Evolutionary conservation across 345 rosid genomes (phyloP), one percentile per base, ranked within the genome.

Genomic region (Geranium brycei): DNA sequence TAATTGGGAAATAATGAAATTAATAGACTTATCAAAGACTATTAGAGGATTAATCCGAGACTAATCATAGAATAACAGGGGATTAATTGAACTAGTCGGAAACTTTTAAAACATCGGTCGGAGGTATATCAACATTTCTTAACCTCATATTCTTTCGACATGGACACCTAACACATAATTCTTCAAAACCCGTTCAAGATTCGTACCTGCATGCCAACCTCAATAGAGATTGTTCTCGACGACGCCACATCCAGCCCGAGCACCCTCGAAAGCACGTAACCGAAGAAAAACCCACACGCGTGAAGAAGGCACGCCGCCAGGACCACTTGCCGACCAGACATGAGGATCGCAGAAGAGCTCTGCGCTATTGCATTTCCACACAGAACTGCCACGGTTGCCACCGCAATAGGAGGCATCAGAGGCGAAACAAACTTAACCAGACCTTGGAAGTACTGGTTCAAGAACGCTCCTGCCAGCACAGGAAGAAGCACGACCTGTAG

Each of bases 181-280:
- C 30, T 1, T 19, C 31, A 15, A 11, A 19, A 59, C 19, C 61
- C 28, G 10, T 17, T 59, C 32, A 19, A 59, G 31, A 58, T 28
- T 58, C 14, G 10, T 79, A 91, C 95, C 89, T 91, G 92, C 96
- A 91, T 87, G 68, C 98, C 96, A 51, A 91, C 98, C 80, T 89
- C 98, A 31, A 89, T 89, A 2, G 92, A 87, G 79, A 87, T 70
- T 58, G 95, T 89, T 53, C 88, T 68, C 2, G 88, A 82, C 18
- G 96, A 91, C 57, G 92, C 64, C 35, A 74, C 76, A 17, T 89
- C 95, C 61, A 91, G 60, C 63, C 79, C 77, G 28, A 87, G 85
- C 11, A 79, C 10, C 71, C 88, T 79, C 31, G 95, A 69, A 58
- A 89, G 80, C 15, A 84, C n/a, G 76, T 85, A 92, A 41, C 96